Evolutionary conservation across 345 rosid genomes (phyloP).

Genomic region (Lagerstroemia speciosa): DNA sequence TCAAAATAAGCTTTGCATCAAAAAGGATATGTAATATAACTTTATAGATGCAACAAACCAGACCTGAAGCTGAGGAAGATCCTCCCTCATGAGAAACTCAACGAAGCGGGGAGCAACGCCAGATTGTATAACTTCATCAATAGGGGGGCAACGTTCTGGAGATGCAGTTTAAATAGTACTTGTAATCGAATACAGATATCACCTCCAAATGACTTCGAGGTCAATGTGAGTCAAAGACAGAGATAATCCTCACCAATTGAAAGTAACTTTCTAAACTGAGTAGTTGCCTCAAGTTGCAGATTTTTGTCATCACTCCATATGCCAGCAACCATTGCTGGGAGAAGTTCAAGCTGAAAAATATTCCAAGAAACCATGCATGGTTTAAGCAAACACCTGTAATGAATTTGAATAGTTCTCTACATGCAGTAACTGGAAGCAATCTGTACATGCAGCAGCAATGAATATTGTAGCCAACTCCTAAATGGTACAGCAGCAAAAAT

Average conservation of each 20-base stretch:
- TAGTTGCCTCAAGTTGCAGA: slow-evolving; percentile 68
- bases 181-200: background rate
- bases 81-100: slow-evolving; percentile 70
- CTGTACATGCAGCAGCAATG: background rate
- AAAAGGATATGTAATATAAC: background rate
- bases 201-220: background rate
- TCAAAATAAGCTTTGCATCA: background rate
- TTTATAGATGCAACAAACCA: background rate
- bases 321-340: slow-evolving; percentile 64
- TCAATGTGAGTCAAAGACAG: background rate
- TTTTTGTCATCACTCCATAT: slow-evolving; percentile 49
- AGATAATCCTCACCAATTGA: slow-evolving; percentile 45
- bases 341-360: slow-evolving; percentile 50
- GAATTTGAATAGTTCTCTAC: no score
- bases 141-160: slow-evolving; percentile 76
- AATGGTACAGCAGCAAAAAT: background rate
- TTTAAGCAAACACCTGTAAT: background rate
- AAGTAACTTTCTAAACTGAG: slow-evolving; percentile 73
- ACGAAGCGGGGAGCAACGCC: slow-evolving; percentile 84
- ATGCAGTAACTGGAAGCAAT: background rate
- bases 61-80: slow-evolving; percentile 84
- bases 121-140: slow-evolving; percentile 72
- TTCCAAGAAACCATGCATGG: background rate
- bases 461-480: background rate
- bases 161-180: background rate